phyloP scores from a whole-genome alignment of 2,329 filamentous ascomycete genomes.

The Aphanoascus verrucosus region DNA sequence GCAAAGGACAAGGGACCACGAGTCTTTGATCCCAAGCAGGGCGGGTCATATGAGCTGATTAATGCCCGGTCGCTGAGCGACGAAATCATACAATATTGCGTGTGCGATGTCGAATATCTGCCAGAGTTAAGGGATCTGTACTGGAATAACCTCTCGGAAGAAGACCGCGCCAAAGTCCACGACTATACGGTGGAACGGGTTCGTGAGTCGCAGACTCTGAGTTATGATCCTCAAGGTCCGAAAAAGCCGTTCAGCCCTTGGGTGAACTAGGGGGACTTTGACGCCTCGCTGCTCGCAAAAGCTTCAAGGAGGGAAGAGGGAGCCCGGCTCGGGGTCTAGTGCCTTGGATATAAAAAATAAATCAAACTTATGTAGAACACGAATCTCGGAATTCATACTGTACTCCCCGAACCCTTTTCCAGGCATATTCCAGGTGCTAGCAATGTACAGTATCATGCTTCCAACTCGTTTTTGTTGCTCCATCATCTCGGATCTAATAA shows the following conservation, averaged over 20 bases:
- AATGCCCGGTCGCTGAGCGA: conserved; percentile 35
- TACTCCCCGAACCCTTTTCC: no score
- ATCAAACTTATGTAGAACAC: no score
- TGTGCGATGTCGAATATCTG: conserved; percentile 38
- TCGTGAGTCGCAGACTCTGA: conserved; percentile 15
- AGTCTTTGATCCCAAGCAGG: conserved; percentile 35
- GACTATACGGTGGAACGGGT: conserved; percentile 15
- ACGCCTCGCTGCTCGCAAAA: no score
- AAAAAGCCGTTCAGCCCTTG: neutral
- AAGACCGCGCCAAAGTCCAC: neutral
- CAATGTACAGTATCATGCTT: no score
- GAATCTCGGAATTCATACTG: no score
- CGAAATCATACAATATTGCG: conserved; percentile 38
- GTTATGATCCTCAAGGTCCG: conserved; percentile 12
- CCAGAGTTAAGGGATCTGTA: conserved; percentile 22
- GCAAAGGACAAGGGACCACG: conserved; percentile 21
- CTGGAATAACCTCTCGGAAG: conserved; percentile 14
- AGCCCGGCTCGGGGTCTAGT: no score
- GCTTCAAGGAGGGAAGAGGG: no score
- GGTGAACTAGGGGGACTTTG: neutral
- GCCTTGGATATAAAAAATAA: no score
- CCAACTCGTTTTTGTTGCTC: no score
- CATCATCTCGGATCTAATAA: no score
- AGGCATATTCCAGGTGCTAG: no score
- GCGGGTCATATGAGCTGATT: conserved; percentile 41